Evolutionary conservation across 2,329 filamentous ascomycete species (phyloP), one percentile per base, ranked within the genome.

Genomic region (Gremmenia infestans): DNA sequence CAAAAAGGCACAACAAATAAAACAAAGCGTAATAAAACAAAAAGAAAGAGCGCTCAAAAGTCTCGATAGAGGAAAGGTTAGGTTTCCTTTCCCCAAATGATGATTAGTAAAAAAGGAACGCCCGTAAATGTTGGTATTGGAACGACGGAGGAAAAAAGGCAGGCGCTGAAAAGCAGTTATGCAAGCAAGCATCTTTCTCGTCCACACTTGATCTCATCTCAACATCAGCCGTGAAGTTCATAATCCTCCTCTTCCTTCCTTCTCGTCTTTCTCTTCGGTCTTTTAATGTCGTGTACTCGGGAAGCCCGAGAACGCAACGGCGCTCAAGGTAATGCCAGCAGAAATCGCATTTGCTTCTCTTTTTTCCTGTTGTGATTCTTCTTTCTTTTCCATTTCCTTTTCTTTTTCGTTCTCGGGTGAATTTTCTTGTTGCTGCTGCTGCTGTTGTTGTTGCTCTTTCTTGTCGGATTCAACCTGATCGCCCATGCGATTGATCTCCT

Each of bases 401-500:
- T 56, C 43, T n/a, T 39, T 17, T 9, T 48, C 52, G 19, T 58
- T 53, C 15, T 15, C 22, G 36, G 50, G 22, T 17, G 43, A n/a
- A 12, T 45, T 36, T 12, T 46, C 48, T 54, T 25, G 19, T 22
- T 53, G 42, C 28, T 32, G 28, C 4, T 32, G 28, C 4, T 32
- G 28, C 9, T 32, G 28, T 11, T 32, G 28, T 9, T 32, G 28
- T 22, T 42, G 22, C 9, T 37, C 35, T 7, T n/a, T 25, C 14
- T 22, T 47, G 22, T 12, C 22, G 9, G 23, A 39, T 9, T 54
- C 35, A 14, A 14, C 51, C 17, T 52, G 53, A 14, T 66, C 63
- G 2, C 67, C 67, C 68, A 74, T 73, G n/a, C 65, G 65, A 35
- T 70, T 78, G 65, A 85, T 81, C 64, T 83, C 78, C 58, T 76